Percentiles rank a stretch among this genome's conserved stretches.
These are phyloP conservation scores for Moesziomyces parantarcticus DNA, from an alignment of 1,284 basidiomycete genomes.

Conservation along the genomic window DNA sequence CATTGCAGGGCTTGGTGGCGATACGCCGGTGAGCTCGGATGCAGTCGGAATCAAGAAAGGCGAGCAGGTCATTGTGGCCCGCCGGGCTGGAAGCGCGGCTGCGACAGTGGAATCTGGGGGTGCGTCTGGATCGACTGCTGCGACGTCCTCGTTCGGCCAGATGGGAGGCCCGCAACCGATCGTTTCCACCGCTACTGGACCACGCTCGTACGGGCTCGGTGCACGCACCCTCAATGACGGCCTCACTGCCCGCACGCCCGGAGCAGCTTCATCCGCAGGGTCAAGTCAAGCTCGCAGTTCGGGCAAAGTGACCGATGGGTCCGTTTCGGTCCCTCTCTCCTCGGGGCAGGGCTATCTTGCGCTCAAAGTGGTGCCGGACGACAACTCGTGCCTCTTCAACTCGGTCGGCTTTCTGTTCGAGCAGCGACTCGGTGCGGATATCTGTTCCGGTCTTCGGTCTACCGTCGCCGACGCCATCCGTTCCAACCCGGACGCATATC, in stretches of 20 bases:
- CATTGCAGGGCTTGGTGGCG: background rate
- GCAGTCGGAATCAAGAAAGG: constrained; percentile 29
- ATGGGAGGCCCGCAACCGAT: constrained; percentile 22
- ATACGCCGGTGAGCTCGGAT: constrained; percentile 7
- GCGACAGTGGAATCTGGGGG: background rate
- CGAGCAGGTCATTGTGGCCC: constrained; percentile 44
- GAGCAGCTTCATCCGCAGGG: background rate
- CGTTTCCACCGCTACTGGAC: constrained; percentile 22
- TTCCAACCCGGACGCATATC: constrained; percentile 25
- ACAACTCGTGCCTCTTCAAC: constrained; percentile 60
- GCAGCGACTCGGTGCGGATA: constrained; percentile 16
- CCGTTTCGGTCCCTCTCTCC: constrained; percentile 15
- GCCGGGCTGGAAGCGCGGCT: background rate
- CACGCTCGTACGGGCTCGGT: constrained; percentile 17
- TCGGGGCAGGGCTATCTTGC: constrained; percentile 14
- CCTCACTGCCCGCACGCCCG: constrained; percentile 15
- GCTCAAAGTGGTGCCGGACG: constrained; percentile 53
- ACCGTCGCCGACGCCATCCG: constrained; percentile 39
- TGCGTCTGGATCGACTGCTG: background rate
- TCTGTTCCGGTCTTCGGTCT: constrained; percentile 25
- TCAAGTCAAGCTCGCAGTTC: constrained; percentile 3
- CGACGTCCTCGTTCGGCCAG: constrained; percentile 14
- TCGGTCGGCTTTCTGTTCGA: constrained; percentile 35
- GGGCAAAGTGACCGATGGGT: constrained; percentile 18
- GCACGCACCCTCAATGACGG: constrained; percentile 21